These are phyloP conservation scores for Camelina hispida DNA, from an alignment of 345 rosid species.

Conservation along the genomic window DNA sequence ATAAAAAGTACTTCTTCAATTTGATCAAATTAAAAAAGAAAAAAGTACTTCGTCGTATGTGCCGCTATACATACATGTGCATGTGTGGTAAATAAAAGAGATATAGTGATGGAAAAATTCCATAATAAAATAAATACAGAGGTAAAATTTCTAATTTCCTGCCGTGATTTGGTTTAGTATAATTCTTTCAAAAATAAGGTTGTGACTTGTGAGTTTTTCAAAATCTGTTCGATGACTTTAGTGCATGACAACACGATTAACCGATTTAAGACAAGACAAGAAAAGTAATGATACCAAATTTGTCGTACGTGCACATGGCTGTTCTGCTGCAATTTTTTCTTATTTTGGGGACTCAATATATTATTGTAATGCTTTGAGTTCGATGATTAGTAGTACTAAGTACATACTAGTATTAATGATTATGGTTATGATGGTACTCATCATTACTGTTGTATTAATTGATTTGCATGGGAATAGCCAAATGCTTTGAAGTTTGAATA, in stretches of 20 bases:
- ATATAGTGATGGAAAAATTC: neutral
- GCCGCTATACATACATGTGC: neutral
- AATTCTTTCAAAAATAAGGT: neutral
- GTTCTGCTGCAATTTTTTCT: neutral
- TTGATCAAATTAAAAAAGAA: no score
- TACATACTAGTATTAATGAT: conserved; percentile 5
- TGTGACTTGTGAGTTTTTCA: neutral
- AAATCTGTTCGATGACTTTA: neutral
- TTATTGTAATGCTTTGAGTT: conserved; percentile 11
- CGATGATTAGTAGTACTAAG: neutral
- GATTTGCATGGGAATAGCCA: conserved; percentile 35
- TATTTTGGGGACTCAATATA: conserved; percentile 22
- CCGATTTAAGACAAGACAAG: no score
- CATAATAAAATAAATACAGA: neutral
- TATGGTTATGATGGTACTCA: conserved; percentile 25
- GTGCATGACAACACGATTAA: neutral
- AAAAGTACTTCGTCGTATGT: neutral
- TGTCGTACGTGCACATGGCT: neutral
- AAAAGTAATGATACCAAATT: no score
- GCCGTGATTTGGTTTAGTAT: neutral
- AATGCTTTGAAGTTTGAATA: conserved; percentile 15
- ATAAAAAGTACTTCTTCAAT: neutral
- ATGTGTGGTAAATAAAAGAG: neutral
- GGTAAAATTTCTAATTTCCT: neutral
- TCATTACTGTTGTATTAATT: conserved; percentile 11